Evolutionary conservation across 2,329 filamentous ascomycete species (phyloP), one percentile per base, ranked within the genome.

Genomic region (Fusarium oxysporum): DNA sequence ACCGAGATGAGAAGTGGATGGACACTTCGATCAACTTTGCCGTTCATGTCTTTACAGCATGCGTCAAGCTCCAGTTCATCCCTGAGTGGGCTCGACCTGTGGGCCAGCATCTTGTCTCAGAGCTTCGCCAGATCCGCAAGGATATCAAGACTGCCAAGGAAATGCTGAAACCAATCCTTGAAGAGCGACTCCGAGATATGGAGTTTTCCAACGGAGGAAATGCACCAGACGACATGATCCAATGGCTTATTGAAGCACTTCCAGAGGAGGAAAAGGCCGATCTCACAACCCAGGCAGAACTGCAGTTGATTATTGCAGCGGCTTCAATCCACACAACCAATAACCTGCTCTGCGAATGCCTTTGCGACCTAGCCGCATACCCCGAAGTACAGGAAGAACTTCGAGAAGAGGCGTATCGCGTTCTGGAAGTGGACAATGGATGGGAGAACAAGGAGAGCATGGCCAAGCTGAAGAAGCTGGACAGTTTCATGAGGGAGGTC

Each of bases 1-100:
- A 85, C 73, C 86, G 87, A 23, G 80, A 85, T 44, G 84, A 88
- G 71, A 81, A 84, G 64, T 90, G 88, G 88, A 84, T 89, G 81
- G 80, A 85, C 53, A 85, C 85, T 25, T 83, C 83, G 78, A 82
- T 87, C 78, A 83, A 86, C 77, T 88, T 86, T 74, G 85, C 86
- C 55, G 78, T 86, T 28, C 82, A 87, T 68, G 82, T 86, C 67
- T 85, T 89, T 77, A 78, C 84, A 73, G 82, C 85, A 51, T 80
- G 86, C 53, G 76, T 86, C 62, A 83, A 86, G 72, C 81, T 91
- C 43, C 86, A 87, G 68, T 83, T 87, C 72, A 86, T 87, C 63
- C 86, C 86, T 3, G 81, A 82, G 16, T 87, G 86, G 85, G 80
- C 85, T 68, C 84, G 86, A 4, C 86, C 86, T 2, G 50, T 83